phyloP scores from a whole-genome alignment of 2,329 filamentous ascomycete species.

The Trichophyton simii region DNA sequence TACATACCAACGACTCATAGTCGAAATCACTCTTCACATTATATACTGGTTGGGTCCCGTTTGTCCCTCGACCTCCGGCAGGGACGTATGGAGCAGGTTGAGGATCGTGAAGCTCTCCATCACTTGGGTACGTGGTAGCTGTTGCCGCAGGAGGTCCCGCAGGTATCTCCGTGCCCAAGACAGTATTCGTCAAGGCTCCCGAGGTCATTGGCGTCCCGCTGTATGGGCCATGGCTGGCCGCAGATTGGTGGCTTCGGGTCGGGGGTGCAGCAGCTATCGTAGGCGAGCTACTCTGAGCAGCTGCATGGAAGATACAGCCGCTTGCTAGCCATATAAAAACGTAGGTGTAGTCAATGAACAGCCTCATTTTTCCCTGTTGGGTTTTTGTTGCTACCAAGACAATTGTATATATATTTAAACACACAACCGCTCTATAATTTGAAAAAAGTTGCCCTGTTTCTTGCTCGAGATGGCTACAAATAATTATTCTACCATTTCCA shows the following conservation, averaged over 20 bases:
- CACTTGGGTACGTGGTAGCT: constrained; percentile 57
- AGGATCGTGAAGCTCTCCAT: constrained; percentile 55
- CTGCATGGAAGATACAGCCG: background rate
- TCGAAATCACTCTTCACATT: constrained; percentile 71
- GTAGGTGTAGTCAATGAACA: no score
- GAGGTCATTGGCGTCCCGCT: constrained; percentile 55
- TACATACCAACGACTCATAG: constrained; percentile 54
- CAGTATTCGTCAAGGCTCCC: constrained; percentile 49
- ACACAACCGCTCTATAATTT: background rate
- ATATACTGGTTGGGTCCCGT: constrained; percentile 64
- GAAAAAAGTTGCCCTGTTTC: background rate
- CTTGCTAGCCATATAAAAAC: background rate
- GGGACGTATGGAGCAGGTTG: constrained; percentile 62
- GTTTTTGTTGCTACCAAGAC: background rate
- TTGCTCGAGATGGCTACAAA: background rate
- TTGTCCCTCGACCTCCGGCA: constrained; percentile 61
- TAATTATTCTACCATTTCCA: background rate
- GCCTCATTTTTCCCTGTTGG: background rate
- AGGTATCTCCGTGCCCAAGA: constrained; percentile 47
- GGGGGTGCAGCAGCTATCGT: constrained; percentile 9
- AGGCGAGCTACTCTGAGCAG: background rate
- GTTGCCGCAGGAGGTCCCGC: constrained; percentile 46
- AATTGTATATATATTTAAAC: background rate
- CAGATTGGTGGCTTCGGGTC: constrained; percentile 2
- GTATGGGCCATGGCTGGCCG: constrained; percentile 41